A percentile compares a stretch with the other conserved stretches of the same genome.
Conservation (phyloP, 805 yeast genomes). For the Ogataea pini region DNA sequence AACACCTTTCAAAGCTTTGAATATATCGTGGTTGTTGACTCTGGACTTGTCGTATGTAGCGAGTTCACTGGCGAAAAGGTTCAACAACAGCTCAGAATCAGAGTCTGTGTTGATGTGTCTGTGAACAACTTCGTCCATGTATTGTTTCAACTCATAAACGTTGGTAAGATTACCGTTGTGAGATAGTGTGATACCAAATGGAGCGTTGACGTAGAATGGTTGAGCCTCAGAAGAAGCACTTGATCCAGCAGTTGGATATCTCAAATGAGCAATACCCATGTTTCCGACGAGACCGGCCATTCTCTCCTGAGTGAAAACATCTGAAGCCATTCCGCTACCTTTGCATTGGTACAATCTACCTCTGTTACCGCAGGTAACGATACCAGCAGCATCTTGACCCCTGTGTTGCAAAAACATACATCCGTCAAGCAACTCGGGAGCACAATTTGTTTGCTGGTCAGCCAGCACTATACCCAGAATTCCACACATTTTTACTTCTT, state of each 20-base stretch:
- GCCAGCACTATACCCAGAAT: conserved; percentile 85
- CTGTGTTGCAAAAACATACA: conserved; percentile 92
- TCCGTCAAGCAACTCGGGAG: conserved; percentile 90
- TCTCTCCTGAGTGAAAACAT: conserved; percentile 86
- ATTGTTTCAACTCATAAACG: conserved; percentile 70
- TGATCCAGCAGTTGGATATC: conserved; percentile 98
- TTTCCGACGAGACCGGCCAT: conserved; percentile 81
- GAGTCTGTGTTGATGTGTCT: conserved; percentile 97
- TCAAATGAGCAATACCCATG: conserved; percentile 92
- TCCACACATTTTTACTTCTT: conserved; percentile 74
- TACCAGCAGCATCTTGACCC: conserved; percentile 99
- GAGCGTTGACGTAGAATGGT: conserved; percentile 96
- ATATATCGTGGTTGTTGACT: conserved; percentile 87
- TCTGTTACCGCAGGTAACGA: conserved; percentile 89
- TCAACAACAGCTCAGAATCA: conserved; percentile 87
- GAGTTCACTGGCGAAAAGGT: conserved; percentile 88
- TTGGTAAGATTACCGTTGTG: conserved; percentile 97
- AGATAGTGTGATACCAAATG: conserved; percentile 86
- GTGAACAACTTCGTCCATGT: conserved; percentile 91
- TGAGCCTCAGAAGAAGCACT: conserved; percentile 96
- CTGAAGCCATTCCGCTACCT: conserved; percentile 98
- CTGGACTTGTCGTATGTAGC: conserved; percentile 91
- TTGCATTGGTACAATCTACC: conserved; percentile 96
- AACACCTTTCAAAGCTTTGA: conserved; percentile 82
- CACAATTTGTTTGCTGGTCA: conserved; percentile 69